Conservation (phyloP, 441 rosid genomes). For the Biscutella auriculata region DNA sequence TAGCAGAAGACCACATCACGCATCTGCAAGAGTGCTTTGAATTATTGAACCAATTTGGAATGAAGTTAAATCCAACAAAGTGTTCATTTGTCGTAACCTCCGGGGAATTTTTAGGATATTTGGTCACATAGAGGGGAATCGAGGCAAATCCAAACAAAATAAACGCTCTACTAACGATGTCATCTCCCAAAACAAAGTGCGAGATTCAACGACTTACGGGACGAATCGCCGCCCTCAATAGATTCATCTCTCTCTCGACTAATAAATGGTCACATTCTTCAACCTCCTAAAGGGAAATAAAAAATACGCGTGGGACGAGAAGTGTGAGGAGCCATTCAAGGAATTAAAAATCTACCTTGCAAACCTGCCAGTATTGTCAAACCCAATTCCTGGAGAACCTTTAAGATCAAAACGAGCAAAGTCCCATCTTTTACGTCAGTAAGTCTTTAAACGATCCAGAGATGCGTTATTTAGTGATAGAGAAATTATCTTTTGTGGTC, state of each 20-base stretch:
- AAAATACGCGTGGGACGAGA: neutral
- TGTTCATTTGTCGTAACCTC: neutral
- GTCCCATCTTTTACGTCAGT: too few relatives aligned
- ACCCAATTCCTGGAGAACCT: too few relatives aligned
- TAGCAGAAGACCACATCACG: too few relatives aligned
- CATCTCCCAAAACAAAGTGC: neutral
- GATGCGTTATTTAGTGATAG: neutral
- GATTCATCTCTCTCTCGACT: neutral
- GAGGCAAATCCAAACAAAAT: neutral
- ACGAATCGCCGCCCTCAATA: neutral
- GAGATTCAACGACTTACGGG: neutral
- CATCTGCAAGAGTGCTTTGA: too few relatives aligned
- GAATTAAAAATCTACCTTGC: too few relatives aligned
- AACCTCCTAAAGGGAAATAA: too few relatives aligned
- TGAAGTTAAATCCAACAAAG: neutral
- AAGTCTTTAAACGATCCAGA: too few relatives aligned
- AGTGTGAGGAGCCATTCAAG: too few relatives aligned
- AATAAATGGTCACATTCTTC: neutral
- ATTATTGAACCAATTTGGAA: neutral
- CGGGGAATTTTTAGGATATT: neutral
- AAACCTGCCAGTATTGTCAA: too few relatives aligned
- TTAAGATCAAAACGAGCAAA: too few relatives aligned
- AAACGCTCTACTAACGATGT: neutral
- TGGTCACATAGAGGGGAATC: neutral
- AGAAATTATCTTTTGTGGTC: neutral